phyloP scores from a whole-genome alignment of 73 alveolate genomes.

The Durusdinium trenchii region DNA sequence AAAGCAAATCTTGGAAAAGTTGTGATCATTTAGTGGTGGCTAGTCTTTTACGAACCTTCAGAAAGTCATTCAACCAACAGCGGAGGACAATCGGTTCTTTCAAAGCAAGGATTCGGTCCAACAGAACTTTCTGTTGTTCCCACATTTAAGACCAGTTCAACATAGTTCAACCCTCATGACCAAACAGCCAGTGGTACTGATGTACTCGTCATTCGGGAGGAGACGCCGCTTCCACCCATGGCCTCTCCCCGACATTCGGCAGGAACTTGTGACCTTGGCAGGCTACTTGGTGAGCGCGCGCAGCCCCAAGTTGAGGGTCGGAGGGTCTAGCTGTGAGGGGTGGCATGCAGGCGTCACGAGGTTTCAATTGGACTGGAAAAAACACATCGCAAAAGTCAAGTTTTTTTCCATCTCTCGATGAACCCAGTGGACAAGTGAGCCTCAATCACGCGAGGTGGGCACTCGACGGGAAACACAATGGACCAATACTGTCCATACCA shows the following conservation, averaged over 20 bases:
- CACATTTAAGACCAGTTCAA: too few species aligned
- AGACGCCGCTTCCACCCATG: conserved; percentile 32
- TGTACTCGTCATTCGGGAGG: not conserved
- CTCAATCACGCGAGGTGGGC: not conserved
- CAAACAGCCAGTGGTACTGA: not conserved
- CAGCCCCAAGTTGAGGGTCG: too few species aligned
- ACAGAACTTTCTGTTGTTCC: too few species aligned
- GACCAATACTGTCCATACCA: not conserved
- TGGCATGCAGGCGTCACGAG: too few species aligned
- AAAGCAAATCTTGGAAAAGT: too few species aligned
- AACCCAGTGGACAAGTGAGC: not conserved
- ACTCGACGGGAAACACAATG: not conserved
- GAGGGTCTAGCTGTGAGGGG: too few species aligned
- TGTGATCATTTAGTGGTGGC: too few species aligned
- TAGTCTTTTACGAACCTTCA: too few species aligned
- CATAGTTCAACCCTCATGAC: not conserved
- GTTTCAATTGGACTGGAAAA: not conserved
- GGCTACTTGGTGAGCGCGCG: not conserved
- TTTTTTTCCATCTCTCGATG: too few species aligned
- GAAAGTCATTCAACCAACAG: too few species aligned
- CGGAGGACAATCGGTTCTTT: too few species aligned
- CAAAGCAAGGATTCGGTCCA: too few species aligned
- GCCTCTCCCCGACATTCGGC: not conserved
- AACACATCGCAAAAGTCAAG: not conserved
- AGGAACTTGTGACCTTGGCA: not conserved